Base-by-base conservation (phyloP, 257 asterid genomes). In the Handroanthus guayacan region DNA sequence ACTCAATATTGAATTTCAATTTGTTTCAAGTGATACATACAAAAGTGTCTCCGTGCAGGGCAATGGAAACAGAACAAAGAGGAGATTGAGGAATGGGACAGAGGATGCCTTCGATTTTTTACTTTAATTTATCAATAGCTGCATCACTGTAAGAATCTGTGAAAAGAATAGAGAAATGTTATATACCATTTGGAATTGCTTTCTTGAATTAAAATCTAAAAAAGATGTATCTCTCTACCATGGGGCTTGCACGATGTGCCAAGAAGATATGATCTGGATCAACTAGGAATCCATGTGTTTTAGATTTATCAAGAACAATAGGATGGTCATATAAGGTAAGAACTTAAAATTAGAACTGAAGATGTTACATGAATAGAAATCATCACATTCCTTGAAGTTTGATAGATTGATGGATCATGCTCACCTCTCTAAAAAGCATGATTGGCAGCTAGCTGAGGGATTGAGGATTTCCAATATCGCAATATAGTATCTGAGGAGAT, bases 81-180 rank as follows among this genome's bases (percentile, higher is more conserved):
- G 99, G 99, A 75, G 93, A 95, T 83, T 95, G 99, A 39, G 98
- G 99, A 60, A 95, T 95, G 44, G 99, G 99, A 76, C 99, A 95
- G 76, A 95, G 84, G 69, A 95, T 91, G 75, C 99, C 99, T 80
- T 95, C 99, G 39, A 79, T 81, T 82, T 91, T 87, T 1, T 95
- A 91, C 64, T 97, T 81, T 25, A 25, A 25, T 25, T 25, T 78
- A 91, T 84, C 86, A 95, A 75, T 67, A 95, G 75, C 79, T 93
- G 99, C 98, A 95, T 95, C 99, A 95, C 93, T 98, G 93, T 93
- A 76, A 93, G 99, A 78, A 95, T 98, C 98, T 95, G 88, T 56
- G 69, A 58, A 66, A 74, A 58, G 14, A 47, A 50, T 41, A 14
- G 45, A 5, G 39, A 36, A 37, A 14, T 69, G 6, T 17, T 4